Percentiles rank a stretch among this genome's conserved stretches.
These are phyloP conservation scores for Globisporangium solare DNA, from an alignment of 352 stramenopile genomes.

Conservation along the genomic window DNA sequence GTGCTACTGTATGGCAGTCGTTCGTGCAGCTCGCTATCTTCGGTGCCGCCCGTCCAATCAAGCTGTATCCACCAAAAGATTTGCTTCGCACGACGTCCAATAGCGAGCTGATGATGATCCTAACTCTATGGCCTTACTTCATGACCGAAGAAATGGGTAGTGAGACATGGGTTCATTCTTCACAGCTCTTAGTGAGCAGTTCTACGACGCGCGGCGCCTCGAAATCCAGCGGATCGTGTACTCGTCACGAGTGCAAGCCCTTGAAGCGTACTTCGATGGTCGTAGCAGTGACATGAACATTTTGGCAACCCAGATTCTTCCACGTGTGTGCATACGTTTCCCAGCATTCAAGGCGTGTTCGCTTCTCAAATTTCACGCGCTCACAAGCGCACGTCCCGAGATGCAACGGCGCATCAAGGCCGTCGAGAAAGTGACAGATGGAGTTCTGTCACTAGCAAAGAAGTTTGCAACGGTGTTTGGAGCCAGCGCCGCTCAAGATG, in stretches of 20 bases:
- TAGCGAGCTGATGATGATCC: constrained; percentile 1
- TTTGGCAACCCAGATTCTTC: not conserved
- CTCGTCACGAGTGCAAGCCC: not conserved
- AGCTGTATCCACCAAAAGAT: not conserved
- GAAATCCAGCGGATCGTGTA: not conserved
- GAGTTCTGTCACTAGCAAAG: not conserved
- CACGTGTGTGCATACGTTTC: not conserved
- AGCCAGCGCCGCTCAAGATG: no score
- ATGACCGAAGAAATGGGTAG: not conserved
- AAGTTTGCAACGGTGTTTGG: no score
- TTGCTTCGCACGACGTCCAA: not conserved
- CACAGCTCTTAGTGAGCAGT: not conserved
- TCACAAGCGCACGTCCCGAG: no score
- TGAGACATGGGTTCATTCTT: not conserved
- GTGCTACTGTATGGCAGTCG: not conserved
- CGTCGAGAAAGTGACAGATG: not conserved
- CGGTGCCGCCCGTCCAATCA: not conserved
- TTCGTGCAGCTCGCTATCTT: not conserved
- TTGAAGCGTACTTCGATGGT: constrained; percentile 3
- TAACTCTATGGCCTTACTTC: not conserved
- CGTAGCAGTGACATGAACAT: not conserved
- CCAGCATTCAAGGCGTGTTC: not conserved
- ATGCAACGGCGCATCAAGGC: no score
- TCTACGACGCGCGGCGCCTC: not conserved
- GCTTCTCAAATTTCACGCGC: no score